phyloP scores from a whole-genome alignment of 1,139 yeast species.

The Magnusiomyces clavatus region DNA sequence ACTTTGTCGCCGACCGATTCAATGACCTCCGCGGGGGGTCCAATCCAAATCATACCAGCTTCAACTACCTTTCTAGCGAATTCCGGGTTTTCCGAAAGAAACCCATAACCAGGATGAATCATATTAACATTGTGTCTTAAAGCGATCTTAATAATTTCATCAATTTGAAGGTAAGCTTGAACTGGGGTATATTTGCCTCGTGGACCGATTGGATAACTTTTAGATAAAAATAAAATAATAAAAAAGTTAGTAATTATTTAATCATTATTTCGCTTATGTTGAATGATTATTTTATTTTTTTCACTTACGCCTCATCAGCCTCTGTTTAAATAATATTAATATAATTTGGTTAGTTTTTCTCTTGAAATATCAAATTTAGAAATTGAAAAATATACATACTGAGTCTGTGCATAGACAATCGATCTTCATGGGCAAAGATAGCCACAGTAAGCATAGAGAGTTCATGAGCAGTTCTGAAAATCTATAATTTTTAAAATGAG shows the following conservation, averaged over 20 bases:
- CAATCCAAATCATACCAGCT: slow-evolving; percentile 92
- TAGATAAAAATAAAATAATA: background rate
- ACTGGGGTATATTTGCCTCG: slow-evolving; percentile 91
- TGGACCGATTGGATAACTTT: slow-evolving; percentile 70
- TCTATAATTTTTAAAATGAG: slow-evolving; percentile 26
- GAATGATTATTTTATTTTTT: too few relatives aligned
- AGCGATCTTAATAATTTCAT: slow-evolving; percentile 89
- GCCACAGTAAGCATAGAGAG: slow-evolving; percentile 97
- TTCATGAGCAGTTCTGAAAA: slow-evolving; percentile 97
- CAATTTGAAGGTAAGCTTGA: slow-evolving; percentile 92
- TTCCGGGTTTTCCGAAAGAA: slow-evolving; percentile 78
- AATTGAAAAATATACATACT: slow-evolving; percentile 18
- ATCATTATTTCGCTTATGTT: background rate
- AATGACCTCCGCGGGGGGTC: slow-evolving; percentile 82
- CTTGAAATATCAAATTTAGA: background rate
- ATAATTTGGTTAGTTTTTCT: too few relatives aligned
- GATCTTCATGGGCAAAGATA: slow-evolving; percentile 91
- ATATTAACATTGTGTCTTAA: slow-evolving; percentile 80
- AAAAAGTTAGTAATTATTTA: background rate
- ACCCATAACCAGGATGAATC: slow-evolving; percentile 99
- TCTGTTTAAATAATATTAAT: background rate
- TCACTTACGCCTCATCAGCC: slow-evolving; percentile 2
- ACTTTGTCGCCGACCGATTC: slow-evolving; percentile 99
- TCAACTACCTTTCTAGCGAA: slow-evolving; percentile 89
- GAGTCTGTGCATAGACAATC: slow-evolving; percentile 88